Percentiles rank a stretch among this genome's conserved stretches.
Conservation (phyloP, 164 flowering plant species). For the Pachysandra terminalis region DNA sequence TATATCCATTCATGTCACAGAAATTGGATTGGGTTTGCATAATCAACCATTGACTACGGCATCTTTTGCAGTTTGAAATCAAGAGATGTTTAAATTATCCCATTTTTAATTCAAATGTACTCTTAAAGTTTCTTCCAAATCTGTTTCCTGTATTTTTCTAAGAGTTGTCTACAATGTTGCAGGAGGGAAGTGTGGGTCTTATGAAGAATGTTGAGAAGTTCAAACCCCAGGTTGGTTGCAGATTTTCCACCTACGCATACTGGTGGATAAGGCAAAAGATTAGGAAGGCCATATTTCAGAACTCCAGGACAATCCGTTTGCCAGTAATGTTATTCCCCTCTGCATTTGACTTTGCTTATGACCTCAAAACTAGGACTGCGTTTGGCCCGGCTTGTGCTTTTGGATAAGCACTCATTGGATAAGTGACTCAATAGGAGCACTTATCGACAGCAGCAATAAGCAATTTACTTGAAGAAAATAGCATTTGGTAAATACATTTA, state of each 20-base stretch:
- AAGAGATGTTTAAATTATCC: not conserved
- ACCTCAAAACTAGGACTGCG: constrained; percentile 74
- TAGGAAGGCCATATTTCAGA: constrained; percentile 64
- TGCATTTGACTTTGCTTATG: not conserved
- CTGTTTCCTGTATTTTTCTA: not conserved
- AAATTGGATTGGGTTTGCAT: not conserved
- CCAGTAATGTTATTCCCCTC: constrained; percentile 48
- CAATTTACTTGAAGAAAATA: too few relatives aligned
- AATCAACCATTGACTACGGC: not conserved
- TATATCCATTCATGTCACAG: too few relatives aligned
- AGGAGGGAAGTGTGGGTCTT: constrained; percentile 95
- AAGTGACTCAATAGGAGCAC: too few relatives aligned
- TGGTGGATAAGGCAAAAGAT: constrained; percentile 92
- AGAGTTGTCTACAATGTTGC: constrained; percentile 11
- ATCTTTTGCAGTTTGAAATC: not conserved
- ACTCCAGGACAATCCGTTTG: constrained; percentile 78
- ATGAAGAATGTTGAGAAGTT: constrained; percentile 86
- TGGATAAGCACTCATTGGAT: too few relatives aligned
- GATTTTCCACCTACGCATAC: constrained; percentile 86
- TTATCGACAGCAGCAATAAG: too few relatives aligned
- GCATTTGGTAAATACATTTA: too few relatives aligned
- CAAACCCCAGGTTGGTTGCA: constrained; percentile 79
- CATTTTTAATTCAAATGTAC: not conserved
- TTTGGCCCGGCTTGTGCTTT: too few relatives aligned
- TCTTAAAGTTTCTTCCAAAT: not conserved